Evolutionary conservation across 2,329 filamentous ascomycete genomes (phyloP).

Genomic region (Ceratocystis papillata): DNA sequence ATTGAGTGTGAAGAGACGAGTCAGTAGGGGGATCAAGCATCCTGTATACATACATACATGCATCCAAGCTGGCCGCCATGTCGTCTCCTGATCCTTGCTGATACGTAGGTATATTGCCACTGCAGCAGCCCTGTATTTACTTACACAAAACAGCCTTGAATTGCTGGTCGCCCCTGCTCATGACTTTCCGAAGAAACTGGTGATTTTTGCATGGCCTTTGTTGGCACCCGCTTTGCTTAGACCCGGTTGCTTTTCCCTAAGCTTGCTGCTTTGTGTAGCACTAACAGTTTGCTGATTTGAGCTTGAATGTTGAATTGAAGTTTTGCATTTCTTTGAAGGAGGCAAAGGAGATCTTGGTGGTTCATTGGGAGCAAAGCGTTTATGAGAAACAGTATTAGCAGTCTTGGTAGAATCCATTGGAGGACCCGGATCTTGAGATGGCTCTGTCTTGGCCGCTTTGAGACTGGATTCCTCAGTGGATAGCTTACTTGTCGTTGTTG

Average conservation of each 20-base stretch:
- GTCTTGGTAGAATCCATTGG: background rate
- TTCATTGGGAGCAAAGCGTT: background rate
- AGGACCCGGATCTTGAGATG: background rate
- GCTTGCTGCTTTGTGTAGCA: background rate
- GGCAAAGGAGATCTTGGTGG: background rate
- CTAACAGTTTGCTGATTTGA: background rate
- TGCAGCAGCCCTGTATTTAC: constrained; percentile 1
- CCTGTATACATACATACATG: background rate
- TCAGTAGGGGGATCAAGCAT: background rate
- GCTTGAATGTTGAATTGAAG: background rate
- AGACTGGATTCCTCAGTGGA: constrained; percentile 21
- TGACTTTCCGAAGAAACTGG: constrained; percentile 17
- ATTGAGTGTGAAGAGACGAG: background rate
- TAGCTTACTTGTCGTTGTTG: background rate
- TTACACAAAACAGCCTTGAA: background rate
- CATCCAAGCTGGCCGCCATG: background rate
- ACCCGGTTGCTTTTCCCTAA: background rate
- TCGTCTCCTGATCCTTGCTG: constrained; percentile 2
- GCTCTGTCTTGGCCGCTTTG: constrained; percentile 23
- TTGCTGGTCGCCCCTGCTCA: background rate
- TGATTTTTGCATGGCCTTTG: constrained; percentile 20
- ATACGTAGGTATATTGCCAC: constrained; percentile 1
- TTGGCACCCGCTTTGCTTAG: background rate
- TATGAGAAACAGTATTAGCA: background rate
- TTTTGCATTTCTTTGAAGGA: background rate